Evolutionary conservation across 1,139 yeast species (phyloP), one percentile per base, ranked within the genome.

Genomic region (Lodderomyces oxycetoniae): DNA sequence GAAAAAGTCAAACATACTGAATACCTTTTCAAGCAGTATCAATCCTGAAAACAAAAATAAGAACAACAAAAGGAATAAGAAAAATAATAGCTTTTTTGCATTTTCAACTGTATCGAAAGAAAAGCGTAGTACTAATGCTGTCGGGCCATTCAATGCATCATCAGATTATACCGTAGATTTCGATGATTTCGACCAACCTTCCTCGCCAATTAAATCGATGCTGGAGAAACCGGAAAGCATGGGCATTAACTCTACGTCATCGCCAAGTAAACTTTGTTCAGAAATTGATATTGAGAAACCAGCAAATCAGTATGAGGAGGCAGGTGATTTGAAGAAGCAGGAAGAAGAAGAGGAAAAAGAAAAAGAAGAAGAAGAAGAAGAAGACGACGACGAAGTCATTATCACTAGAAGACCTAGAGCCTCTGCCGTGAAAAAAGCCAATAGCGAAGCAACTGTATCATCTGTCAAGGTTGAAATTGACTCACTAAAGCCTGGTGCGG

Each of bases 381-480:
- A 70, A 30, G 77, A 76, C 6, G 83, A 77, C 5, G 82, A 77
- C 31, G 74, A 77, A 14, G 56, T 73, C 4, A 63, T 77, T 19
- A 65, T 71, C 11, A 57, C 67, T 6, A 61, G 70, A 44, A 55
- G 74, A 43, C 74, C 72, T 26, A 58, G 71, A 39, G 68, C 61
- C 0, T 49, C 53, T 1, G 59, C 56, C 12, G 56, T 45, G 37
- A 51, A 45, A 5, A 55, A 49, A 15, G 31, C 40, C 2, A 37
- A 52, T 4, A 50, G 42, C 29, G 31, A 51, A 17, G 38, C 59
- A 2, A 42, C 62, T 23, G 50, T 48, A 26, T 55, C 47, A 32
- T 50, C 49, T 4, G 50, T 55, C n/a, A 57, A 57, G 36, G n/a
- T n/a, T n/a, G n/a, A n/a, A n/a, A n/a, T n/a, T n/a, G n/a, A n/a